These are phyloP conservation scores for Isoetes engelmannii DNA, from an alignment of 83 land plant genomes.

Conservation along the genomic window DNA sequence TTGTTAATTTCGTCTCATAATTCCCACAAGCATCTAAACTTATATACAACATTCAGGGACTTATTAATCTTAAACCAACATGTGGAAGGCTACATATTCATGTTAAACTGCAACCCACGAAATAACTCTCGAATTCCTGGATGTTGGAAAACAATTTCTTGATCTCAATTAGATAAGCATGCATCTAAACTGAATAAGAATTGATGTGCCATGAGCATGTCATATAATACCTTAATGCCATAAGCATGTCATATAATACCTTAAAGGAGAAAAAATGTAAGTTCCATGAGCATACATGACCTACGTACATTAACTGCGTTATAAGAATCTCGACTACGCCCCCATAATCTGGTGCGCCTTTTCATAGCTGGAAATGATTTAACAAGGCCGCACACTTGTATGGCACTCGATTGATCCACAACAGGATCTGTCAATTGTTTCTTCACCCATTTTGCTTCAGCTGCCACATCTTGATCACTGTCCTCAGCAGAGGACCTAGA, in stretches of 20 bases:
- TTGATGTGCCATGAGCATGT: background rate
- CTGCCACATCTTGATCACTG: slow-evolving; percentile 74
- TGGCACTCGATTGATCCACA: slow-evolving; percentile 43
- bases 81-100: too few species aligned
- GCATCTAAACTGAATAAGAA: slow-evolving; percentile 2
- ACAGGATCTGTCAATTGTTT: slow-evolving; percentile 32
- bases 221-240: background rate
- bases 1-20: background rate
- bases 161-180: background rate
- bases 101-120: too few species aligned
- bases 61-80: too few species aligned
- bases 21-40: too few species aligned
- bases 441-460: slow-evolving; percentile 62
- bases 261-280: background rate
- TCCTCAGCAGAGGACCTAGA: background rate
- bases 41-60: too few species aligned
- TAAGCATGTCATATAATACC: background rate
- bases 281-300: background rate
- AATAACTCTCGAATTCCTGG: too few species aligned
- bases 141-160: too few species aligned
- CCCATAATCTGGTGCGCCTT: slow-evolving; percentile 45
- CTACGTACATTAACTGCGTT: slow-evolving; percentile 65
- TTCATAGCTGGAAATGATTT: slow-evolving; percentile 62
- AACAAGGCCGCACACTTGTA: slow-evolving; percentile 69
- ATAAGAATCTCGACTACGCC: slow-evolving; percentile 41